These are phyloP conservation scores for Ophiorrhiza pumila DNA, from an alignment of 257 asterid genomes.

Conservation along the genomic window DNA sequence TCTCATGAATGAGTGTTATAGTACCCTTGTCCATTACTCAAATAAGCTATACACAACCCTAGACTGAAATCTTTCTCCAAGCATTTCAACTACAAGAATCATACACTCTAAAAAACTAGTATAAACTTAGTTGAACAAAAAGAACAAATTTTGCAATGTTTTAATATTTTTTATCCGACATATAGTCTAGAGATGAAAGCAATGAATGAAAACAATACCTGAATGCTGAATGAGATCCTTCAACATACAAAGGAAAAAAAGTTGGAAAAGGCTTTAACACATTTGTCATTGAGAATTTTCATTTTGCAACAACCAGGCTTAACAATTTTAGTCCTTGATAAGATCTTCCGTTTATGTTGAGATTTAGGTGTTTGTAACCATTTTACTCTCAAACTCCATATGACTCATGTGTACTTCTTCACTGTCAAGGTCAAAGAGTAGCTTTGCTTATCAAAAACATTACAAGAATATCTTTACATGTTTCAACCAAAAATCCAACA, in stretches of 20 bases:
- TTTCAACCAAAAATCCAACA: neutral
- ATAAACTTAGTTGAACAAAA: neutral
- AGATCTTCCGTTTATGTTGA: neutral
- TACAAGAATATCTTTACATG: neutral
- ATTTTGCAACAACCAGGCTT: too few species aligned
- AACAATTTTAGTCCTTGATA: too few species aligned
- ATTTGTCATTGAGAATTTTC: too few species aligned
- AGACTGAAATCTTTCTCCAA: neutral
- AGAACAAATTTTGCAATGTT: neutral
- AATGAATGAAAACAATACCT: too few species aligned
- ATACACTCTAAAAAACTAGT: neutral
- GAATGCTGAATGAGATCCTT: too few species aligned
- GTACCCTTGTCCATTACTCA: neutral
- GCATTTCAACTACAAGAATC: neutral
- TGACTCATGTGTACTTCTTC: neutral
- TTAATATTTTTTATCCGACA: neutral
- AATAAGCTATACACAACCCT: neutral
- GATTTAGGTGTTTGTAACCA: neutral
- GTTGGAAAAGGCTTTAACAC: too few species aligned
- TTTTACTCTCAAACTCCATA: neutral
- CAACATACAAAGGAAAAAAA: too few species aligned
- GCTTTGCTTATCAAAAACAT: neutral
- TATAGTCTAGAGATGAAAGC: neutral
- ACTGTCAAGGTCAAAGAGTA: neutral
- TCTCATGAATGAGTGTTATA: neutral